Evolutionary conservation across 176 grass and related monocot species (phyloP), one percentile per base, ranked within the genome.

Genomic region (Carex scoparia): DNA sequence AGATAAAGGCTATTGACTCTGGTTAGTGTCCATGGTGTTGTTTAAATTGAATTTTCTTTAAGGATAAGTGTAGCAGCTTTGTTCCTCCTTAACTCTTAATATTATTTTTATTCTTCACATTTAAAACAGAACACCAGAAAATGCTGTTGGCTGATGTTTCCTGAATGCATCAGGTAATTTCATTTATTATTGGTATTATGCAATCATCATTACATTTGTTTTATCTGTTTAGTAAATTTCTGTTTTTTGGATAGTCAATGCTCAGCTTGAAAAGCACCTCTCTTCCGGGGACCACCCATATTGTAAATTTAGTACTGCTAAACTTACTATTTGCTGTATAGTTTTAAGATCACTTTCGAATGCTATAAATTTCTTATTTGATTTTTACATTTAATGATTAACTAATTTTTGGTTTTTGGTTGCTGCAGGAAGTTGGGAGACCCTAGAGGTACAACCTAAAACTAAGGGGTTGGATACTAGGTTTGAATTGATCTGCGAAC

Each of bases 1-100:
- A 98, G 88, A 95, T 98, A 89, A 98, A 95, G 88, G 91, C 95
- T 75, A 91, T 98, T 79, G 91, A 98, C 84, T 98, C 95, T 90
- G 95, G 95, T 95, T 87, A 56, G 27, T 87, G 59, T 37, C 61
- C 12, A 18, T 80, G 4, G 60, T 49, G 18, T 19, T 75, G 3
- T 53, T 75, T 13, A 46, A 65, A 68, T 86, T 85, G 3, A 5
- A 57, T 86, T 65, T 88, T 79, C 38, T 71, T 63, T 78, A 6
- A 74, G 54, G 10, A 31, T 61, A 65, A 30, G 65, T 44, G 76
- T 35, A 66, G 54, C 9, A 88, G 31, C 70, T 69, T 56, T 2
- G 69, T 88, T 38, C 28, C 56, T 19, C 13, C 48, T 19, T 32
- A 46, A 58, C 61, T 79, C 2, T 80, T 28, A 23, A 79, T 59